Base-by-base conservation (phyloP, 495 filamentous ascomycete species). In the Hypoxylon fuscum region DNA sequence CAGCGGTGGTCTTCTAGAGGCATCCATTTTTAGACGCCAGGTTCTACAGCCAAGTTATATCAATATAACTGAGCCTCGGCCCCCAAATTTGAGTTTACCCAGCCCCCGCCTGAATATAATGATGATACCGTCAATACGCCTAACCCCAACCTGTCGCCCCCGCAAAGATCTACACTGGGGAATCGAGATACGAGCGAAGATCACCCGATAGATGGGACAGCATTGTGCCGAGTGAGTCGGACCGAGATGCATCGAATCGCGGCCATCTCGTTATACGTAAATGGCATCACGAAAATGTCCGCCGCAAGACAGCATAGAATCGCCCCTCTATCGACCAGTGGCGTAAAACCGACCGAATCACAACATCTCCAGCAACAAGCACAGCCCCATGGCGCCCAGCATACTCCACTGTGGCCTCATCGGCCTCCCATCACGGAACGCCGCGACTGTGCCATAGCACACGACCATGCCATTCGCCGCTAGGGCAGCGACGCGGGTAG, bases 351-450 rank as follows among this genome's bases (percentile, higher is more conserved):
- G 25, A 27, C 3, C 25, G 4, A 27, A 27, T 42, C 18, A 42
- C 20, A 42, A 11, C 40, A 21, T 5, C 40, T 58, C 55, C 2
- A 58, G 35, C 15, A 58, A 9, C 17, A 57, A 57, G 44, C 52
- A 57, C 14, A 46, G 22, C 1, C 32, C 20, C 10, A 58, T 25
- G 2, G 53, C 42, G 14, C 57, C 25, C 25, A 66, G 31, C 46
- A 66, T 53, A 15, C 11, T 54, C 58, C 63, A 56, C 17, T 62
- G 58, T 31, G 56, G 57, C 32, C n/a, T 22, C 63, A 62, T 57
- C 22, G 51, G 46, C 35, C 52, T 49, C 5, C 37, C 25, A 12
- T 49, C 32, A 6, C 53, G 52, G 37, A 49, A 58, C 3, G 64
- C 58, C 0, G 41, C 17, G 12, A 59, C 15, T 0, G 64, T 67